phyloP scores from a whole-genome alignment of 1,284 basidiomycete genomes.

The Apiotrichum laibachii region DNA sequence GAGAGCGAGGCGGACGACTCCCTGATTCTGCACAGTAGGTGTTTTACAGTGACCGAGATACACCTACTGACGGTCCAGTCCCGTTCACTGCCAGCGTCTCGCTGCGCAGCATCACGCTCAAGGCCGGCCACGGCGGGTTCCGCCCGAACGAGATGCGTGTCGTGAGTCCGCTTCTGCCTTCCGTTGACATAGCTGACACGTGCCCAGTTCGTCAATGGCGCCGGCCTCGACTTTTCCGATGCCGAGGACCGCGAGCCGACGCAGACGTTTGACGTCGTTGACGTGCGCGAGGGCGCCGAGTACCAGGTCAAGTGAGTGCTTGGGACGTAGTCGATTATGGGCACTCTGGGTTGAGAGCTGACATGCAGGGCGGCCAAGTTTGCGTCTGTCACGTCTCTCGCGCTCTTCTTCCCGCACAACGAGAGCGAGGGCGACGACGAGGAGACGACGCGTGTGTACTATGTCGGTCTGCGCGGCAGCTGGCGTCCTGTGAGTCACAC shows the following conservation, averaged over 20 bases:
- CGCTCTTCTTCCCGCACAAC: slow-evolving; percentile 48
- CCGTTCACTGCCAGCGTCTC: slow-evolving; percentile 49
- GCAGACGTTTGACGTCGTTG: slow-evolving; percentile 41
- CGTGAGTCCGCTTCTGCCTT: slow-evolving; percentile 23
- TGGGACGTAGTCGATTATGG: too few relatives aligned
- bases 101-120: slow-evolving; percentile 49
- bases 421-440: slow-evolving; percentile 46
- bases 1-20: slow-evolving; percentile 51
- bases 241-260: slow-evolving; percentile 37
- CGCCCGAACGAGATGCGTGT: slow-evolving; percentile 41
- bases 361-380: slow-evolving; percentile 48
- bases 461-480: slow-evolving; percentile 47
- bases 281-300: slow-evolving; percentile 41
- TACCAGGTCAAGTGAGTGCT: slow-evolving; percentile 48
- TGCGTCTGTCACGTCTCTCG: slow-evolving; percentile 39
- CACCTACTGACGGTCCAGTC: slow-evolving; percentile 27
- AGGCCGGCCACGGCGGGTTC: slow-evolving; percentile 44
- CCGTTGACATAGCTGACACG: not conserved
- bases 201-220: slow-evolving; percentile 40
- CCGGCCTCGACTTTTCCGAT: slow-evolving; percentile 49
- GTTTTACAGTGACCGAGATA: not conserved
- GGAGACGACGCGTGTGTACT: slow-evolving; percentile 48
- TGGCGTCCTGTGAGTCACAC: slow-evolving; percentile 40
- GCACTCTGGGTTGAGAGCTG: not conserved
- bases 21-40: slow-evolving; percentile 47